A percentile compares a stretch with the other conserved stretches of the same genome.
phyloP scores from a whole-genome alignment of 768 basidiomycete genomes.

The Leccinum subgranulosum region DNA sequence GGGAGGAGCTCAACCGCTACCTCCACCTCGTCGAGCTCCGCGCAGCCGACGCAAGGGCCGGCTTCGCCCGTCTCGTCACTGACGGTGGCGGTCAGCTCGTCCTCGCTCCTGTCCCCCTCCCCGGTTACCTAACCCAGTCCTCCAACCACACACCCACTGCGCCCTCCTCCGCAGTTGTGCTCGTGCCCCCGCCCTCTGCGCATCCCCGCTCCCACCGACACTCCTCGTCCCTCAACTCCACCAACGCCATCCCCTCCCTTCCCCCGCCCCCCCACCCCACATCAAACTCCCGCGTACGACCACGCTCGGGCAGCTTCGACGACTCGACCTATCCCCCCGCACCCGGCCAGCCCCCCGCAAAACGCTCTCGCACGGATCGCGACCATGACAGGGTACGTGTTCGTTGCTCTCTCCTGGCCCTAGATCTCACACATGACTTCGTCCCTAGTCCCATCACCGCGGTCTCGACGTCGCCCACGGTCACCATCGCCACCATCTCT shows the following conservation, averaged over 20 bases:
- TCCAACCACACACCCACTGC: conserved; percentile 16
- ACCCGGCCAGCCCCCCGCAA: conserved; percentile 44
- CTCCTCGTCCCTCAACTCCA: conserved; percentile 23
- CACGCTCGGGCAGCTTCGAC: conserved; percentile 44
- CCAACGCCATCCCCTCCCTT: conserved; percentile 33
- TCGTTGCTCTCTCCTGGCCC: fast-evolving
- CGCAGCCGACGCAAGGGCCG: conserved; percentile 47
- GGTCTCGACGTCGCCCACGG: conserved; percentile 16
- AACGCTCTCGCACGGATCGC: conserved; percentile 43
- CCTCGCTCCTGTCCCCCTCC: conserved; percentile 32
- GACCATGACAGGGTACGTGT: conserved; percentile 28
- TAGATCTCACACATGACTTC: conserved; percentile 6
- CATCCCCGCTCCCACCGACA: conserved; percentile 20
- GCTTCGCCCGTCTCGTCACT: conserved; percentile 42
- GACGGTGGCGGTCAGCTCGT: conserved; percentile 46
- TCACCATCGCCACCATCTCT: conserved; percentile 3
- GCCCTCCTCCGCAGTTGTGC: conserved; percentile 26
- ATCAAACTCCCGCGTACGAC: conserved; percentile 35
- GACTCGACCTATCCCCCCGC: conserved; percentile 23
- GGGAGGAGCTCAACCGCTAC: conserved; percentile 49
- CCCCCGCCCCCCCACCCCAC: conserved; percentile 39
- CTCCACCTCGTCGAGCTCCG: conserved; percentile 44
- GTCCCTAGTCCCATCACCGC: conserved; percentile 13
- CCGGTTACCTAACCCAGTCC: conserved; percentile 12
- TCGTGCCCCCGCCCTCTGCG: conserved; percentile 22